Percentiles rank a stretch among this genome's conserved stretches.
Conservation (phyloP, 306 rosid genomes). For the Rubus parviflorus region DNA sequence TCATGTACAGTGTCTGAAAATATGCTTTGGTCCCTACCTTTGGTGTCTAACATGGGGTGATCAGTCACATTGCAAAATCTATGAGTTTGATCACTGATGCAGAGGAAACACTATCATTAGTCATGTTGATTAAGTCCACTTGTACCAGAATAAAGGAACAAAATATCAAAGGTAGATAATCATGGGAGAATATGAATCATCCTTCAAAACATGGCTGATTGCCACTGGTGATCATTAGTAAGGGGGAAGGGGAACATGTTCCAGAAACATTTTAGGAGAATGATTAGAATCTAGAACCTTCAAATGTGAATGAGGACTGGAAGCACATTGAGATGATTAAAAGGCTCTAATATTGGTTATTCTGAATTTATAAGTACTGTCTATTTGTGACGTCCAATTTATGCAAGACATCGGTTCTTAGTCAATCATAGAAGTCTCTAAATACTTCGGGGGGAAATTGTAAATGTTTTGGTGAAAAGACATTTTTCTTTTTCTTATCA, state of each 20-base stretch:
- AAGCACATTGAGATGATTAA: constrained; percentile 5
- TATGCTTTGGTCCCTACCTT: constrained; percentile 51
- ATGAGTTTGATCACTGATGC: constrained; percentile 53
- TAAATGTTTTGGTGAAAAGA: not conserved
- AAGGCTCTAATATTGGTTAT: not conserved
- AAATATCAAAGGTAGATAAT: not conserved
- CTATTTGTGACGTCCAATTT: not conserved
- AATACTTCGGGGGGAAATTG: not conserved
- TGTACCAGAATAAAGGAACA: constrained; percentile 12
- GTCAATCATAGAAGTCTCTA: not conserved
- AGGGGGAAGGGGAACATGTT: not conserved
- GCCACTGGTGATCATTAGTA: not conserved
- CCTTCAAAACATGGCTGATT: not conserved
- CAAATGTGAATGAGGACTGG: not conserved
- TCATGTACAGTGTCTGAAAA: constrained; percentile 60
- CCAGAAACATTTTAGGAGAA: not conserved
- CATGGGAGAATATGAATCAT: not conserved
- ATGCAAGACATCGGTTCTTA: not conserved
- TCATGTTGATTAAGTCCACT: constrained; percentile 12
- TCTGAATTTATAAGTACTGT: not conserved
- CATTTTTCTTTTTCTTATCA: not conserved
- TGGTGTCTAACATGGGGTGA: constrained; percentile 42
- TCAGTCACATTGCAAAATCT: constrained; percentile 56
- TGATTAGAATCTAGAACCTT: not conserved
- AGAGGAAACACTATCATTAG: constrained; percentile 34